Base-by-base conservation (phyloP, 768 basidiomycete genomes). In the Pisolithus orientalis region DNA sequence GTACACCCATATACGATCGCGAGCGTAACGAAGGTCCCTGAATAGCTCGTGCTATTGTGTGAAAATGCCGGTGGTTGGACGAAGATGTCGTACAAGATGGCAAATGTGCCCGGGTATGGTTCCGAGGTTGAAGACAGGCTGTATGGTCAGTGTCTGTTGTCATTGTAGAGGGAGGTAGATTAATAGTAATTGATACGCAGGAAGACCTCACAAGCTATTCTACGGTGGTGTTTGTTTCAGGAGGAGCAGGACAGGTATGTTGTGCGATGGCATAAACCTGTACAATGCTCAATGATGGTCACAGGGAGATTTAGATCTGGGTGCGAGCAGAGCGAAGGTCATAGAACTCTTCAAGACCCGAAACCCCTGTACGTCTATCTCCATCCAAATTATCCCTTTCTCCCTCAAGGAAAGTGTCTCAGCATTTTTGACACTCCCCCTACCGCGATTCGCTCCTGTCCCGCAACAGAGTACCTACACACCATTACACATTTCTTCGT, bases 1-100 rank as follows among this genome's bases (percentile, higher is more conserved):
- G 60, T 58, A 3, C 82, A 83, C 54, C 80, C 80, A 0, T 82
- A 80, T 60, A 76, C 80, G 4, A 76, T 80, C 44, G 75, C 78
- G 10, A 74, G 63, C 38, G 64, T 75, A 24, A 65, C 74, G 2
- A 63, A 65, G 32, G 72, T 72, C 3, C 67, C 67, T 3, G 68
- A 72, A 16, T 77, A 78, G 4, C 59, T 84, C 25, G 74, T 77
- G 6, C 64, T 83, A 50, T 62, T 80, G 61, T 71, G 72, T 55
- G 82, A 83, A 62, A 70, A 70, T 25, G 65, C 66, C 0, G 82
- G 82, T 0, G 67, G 70, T 16, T 84, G 78, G 76, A 82, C 80
- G 3, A 61, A 63, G 6, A 62, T 59, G 16, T 65, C 84, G 21
- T 70, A 72, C 57, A 65, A 69, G 13, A 57, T 74, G 47, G 74